phyloP scores from a whole-genome alignment of 164 flowering plant species.

The Chimonanthus praecox region DNA sequence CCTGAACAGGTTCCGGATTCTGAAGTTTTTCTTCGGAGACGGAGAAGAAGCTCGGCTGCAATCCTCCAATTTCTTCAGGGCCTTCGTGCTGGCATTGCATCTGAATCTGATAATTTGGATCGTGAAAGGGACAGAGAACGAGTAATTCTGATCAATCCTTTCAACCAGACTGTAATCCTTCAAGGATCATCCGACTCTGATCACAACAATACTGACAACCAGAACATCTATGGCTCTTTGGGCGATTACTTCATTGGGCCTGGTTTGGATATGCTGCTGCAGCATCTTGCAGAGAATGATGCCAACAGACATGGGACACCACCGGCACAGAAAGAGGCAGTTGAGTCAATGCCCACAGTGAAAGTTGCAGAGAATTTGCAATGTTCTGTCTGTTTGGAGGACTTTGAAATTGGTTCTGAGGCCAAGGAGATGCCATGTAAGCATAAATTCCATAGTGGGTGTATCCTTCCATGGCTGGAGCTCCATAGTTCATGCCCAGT shows the following conservation, averaged over 20 bases:
- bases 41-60: constrained; percentile 63
- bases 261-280: constrained; percentile 66
- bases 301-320: constrained; percentile 81
- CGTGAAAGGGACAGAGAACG: constrained; percentile 32
- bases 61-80: constrained; percentile 25
- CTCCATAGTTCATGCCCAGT: constrained; percentile 92
- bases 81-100: constrained; percentile 31
- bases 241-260: constrained; percentile 80
- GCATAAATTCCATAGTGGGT: constrained; percentile 68
- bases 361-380: constrained; percentile 37
- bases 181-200: constrained; percentile 37
- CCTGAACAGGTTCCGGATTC: constrained; percentile 41
- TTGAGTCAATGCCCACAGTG: constrained; percentile 71
- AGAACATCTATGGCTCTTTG: constrained; percentile 32
- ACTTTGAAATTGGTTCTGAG: constrained; percentile 56
- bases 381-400: constrained; percentile 80
- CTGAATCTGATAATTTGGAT: constrained; percentile 38
- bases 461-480: constrained; percentile 79
- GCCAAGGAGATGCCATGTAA: constrained; percentile 90
- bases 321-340: constrained; percentile 71
- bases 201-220: constrained; percentile 14
- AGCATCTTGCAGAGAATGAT: constrained; percentile 86
- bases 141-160: constrained; percentile 55
- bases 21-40: constrained; percentile 38
- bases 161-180: constrained; percentile 51